These are phyloP conservation scores for Lippia alba DNA, from an alignment of 305 asterid species.

Conservation along the genomic window DNA sequence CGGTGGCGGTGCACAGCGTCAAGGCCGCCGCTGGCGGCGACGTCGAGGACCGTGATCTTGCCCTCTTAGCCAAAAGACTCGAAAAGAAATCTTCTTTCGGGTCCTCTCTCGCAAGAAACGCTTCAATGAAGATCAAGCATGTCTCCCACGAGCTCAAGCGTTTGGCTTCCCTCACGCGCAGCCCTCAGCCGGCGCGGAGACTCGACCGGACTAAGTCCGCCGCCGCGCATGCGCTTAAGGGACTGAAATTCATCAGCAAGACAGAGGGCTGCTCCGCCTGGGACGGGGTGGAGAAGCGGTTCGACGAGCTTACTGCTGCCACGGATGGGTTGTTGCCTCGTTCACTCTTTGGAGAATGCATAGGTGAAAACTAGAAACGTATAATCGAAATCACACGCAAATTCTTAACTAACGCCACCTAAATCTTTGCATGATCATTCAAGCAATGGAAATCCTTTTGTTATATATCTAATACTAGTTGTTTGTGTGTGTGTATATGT, in stretches of 20 bases:
- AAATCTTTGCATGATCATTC: slow-evolving; percentile 14
- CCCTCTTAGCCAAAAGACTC: slow-evolving; percentile 68
- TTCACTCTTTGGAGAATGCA: slow-evolving; percentile 81
- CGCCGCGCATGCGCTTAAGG: slow-evolving; percentile 79
- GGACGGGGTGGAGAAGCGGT: slow-evolving; percentile 78
- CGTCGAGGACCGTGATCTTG: slow-evolving; percentile 73
- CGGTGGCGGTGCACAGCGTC: slow-evolving; percentile 93
- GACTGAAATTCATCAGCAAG: slow-evolving; percentile 83
- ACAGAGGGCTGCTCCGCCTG: slow-evolving; percentile 80
- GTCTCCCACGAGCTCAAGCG: slow-evolving; percentile 82
- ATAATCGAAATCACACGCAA: neutral
- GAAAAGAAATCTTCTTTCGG: slow-evolving; percentile 74
- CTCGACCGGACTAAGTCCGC: slow-evolving; percentile 70
- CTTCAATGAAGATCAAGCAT: slow-evolving; percentile 67
- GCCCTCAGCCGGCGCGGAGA: slow-evolving; percentile 48
- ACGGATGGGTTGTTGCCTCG: slow-evolving; percentile 71
- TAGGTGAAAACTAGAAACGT: slow-evolving; percentile 51
- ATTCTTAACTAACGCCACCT: slow-evolving; percentile 30
- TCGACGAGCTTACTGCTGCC: slow-evolving; percentile 55
- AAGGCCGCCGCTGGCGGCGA: slow-evolving; percentile 75
- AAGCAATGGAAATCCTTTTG: neutral
- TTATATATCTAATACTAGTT: neutral
- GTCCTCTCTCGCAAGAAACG: slow-evolving; percentile 63
- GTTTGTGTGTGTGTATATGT: neutral
- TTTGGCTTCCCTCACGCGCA: slow-evolving; percentile 62